Conservation (phyloP, 1,284 basidiomycete genomes). For the Kwoniella shivajii region DNA sequence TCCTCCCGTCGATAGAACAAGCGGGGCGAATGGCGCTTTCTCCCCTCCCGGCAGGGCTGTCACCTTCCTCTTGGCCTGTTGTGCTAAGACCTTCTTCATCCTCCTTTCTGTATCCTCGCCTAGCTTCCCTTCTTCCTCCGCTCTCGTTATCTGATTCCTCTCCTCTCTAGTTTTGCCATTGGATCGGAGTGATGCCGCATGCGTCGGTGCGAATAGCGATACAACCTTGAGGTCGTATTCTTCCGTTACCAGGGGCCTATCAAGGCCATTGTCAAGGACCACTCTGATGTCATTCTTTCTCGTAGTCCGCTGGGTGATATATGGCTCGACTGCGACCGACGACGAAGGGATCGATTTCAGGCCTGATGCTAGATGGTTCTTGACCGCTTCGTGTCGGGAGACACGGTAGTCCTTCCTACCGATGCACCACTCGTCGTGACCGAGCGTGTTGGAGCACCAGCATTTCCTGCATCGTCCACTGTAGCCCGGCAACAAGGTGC, state of each 20-base stretch:
- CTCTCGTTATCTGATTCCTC: background rate
- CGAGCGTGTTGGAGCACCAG: background rate
- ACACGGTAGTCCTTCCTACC: slow-evolving; percentile 1
- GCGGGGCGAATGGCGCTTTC: background rate
- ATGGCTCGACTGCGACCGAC: no score
- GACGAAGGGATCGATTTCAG: no score
- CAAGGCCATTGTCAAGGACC: no score
- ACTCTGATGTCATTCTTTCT: no score
- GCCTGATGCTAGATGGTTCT: background rate
- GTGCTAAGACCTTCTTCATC: background rate
- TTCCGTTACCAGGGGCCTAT: background rate
- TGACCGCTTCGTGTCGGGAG: slow-evolving; percentile 12
- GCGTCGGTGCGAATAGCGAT: background rate
- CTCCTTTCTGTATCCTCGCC: background rate
- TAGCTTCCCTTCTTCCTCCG: background rate
- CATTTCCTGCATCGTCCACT: slow-evolving; percentile 2
- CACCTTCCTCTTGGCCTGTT: slow-evolving; percentile 8
- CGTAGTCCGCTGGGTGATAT: no score
- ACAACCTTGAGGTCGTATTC: background rate
- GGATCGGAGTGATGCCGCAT: background rate
- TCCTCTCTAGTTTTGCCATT: background rate
- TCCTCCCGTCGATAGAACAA: slow-evolving; percentile 5
- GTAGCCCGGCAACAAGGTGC: background rate
- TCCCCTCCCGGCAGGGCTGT: background rate
- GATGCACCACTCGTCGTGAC: background rate